Conservation (phyloP, 768 basidiomycete species). For the Tulasnella sp. region DNA sequence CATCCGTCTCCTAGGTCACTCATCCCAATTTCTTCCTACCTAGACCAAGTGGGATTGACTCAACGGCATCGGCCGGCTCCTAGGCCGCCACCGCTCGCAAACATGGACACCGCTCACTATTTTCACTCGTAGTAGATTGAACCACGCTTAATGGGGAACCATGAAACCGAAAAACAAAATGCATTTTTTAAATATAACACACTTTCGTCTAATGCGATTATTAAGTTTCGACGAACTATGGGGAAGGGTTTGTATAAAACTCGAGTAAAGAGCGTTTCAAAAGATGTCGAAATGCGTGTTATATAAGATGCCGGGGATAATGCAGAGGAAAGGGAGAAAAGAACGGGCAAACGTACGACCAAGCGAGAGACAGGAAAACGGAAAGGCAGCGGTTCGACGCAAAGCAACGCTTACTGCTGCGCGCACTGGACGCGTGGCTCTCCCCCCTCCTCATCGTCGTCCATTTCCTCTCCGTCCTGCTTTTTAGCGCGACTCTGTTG, state of each 20-base stretch:
- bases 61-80: too few species aligned
- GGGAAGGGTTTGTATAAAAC: background rate
- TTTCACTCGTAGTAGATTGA: background rate
- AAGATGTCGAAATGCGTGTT: background rate
- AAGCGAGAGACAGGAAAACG: background rate
- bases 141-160: background rate
- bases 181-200: background rate
- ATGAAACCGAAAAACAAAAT: background rate
- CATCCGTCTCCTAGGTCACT: conserved; percentile 17
- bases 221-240: background rate
- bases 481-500: conserved; percentile 44
- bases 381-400: background rate
- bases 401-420: conserved; percentile 80
- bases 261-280: background rate
- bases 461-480: conserved; percentile 76
- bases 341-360: background rate
- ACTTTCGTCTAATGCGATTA: conserved; percentile 8
- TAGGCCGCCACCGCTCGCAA: too few species aligned
- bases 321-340: background rate
- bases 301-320: background rate
- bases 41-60: conserved; percentile 31
- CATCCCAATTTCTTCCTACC: too few species aligned
- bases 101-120: too few species aligned
- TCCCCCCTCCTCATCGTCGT: conserved; percentile 65
- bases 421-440: conserved; percentile 95